Evolutionary conservation across 352 stramenopile genomes (phyloP).

Genomic region (Aphanomyces invadans): DNA sequence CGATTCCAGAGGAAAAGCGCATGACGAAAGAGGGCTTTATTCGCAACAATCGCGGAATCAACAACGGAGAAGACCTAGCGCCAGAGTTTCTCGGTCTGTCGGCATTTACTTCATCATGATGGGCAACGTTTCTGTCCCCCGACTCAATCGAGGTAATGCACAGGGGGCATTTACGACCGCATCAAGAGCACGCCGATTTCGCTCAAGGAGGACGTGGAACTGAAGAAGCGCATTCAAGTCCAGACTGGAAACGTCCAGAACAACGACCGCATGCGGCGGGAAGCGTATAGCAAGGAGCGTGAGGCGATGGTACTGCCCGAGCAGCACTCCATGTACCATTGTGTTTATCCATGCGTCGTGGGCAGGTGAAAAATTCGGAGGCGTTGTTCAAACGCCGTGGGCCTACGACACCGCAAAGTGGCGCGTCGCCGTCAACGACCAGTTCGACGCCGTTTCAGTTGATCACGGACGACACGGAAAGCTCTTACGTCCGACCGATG

Average conservation of each 20-base stretch:
- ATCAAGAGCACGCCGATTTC: slow-evolving; percentile 95
- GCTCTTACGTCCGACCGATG: slow-evolving; percentile 90
- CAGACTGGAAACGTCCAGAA: slow-evolving; percentile 16
- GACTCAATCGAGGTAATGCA: too few relatives aligned
- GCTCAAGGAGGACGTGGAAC: slow-evolving; percentile 94
- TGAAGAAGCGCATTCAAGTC: slow-evolving; percentile 44
- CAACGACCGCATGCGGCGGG: slow-evolving; percentile 41
- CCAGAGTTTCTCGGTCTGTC: slow-evolving; percentile 85
- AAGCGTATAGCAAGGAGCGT: slow-evolving; percentile 77
- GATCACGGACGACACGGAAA: slow-evolving; percentile 58
- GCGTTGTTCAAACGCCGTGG: slow-evolving; percentile 49
- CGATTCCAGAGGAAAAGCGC: slow-evolving; percentile 92
- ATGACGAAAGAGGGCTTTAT: slow-evolving; percentile 98
- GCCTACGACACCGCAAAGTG: slow-evolving; percentile 9
- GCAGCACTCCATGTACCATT: background rate
- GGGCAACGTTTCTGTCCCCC: too few relatives aligned
- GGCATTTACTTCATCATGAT: too few relatives aligned
- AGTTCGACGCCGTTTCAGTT: slow-evolving; percentile 69
- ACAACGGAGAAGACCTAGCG: slow-evolving; percentile 92
- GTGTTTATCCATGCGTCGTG: background rate
- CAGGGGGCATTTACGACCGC: slow-evolving; percentile 88
- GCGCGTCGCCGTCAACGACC: too few relatives aligned
- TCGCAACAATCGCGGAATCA: slow-evolving; percentile 96
- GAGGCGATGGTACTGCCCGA: slow-evolving; percentile 80
- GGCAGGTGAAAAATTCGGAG: slow-evolving; percentile 41